Base-by-base conservation (phyloP, 495 filamentous ascomycete species). In the Bacidia rubella region DNA sequence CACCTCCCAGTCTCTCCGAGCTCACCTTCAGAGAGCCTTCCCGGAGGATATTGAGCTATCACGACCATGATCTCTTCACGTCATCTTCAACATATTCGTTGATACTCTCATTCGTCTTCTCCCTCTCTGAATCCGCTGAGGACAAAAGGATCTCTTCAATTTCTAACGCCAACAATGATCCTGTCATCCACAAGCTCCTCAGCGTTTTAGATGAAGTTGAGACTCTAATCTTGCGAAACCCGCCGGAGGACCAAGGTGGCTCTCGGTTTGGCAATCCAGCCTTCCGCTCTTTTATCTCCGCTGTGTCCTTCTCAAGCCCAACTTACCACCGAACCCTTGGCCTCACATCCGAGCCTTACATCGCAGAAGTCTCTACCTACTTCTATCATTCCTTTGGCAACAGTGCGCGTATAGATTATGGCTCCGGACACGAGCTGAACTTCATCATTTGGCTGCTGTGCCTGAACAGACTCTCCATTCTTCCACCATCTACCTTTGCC, bases 371-470 rank as follows among this genome's bases (percentile, higher is more conserved):
- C 5, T 82, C 81, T 7, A 76, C 81, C 39, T 99, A 99, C 62
- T 73, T 99, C 46, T 68, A 77, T 53, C 77, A 94, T 60, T 83
- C 82, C 1, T 85, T 95, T 46, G 92, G 92, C 44, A 94, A 92
- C 63, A 74, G 81, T 45, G 76, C 79, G 25, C 78, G 92, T n/a
- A 86, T 98, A 56, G 92, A 98, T 69, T 98, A 98, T 67, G 92
- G 92, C 57, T 93, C 87, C 0, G 92, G 92, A 7, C 92, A 98
- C 65, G 92, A 98, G 67, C 75, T 98, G 46, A 95, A 98, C 66
- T 95, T 97, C 66, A 74, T 90, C 63, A 81, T 94, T 65, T 97
- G 88, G 87, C 73, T 97, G 32, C 75, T 98, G 15, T 94, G 84
- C 61, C 81, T 98, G 7, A 82, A 87, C 59, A 86, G 89, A 58